These are phyloP conservation scores for Hymenochaete sp. DNA, from an alignment of 1,284 basidiomycete species.

Conservation along the genomic window DNA sequence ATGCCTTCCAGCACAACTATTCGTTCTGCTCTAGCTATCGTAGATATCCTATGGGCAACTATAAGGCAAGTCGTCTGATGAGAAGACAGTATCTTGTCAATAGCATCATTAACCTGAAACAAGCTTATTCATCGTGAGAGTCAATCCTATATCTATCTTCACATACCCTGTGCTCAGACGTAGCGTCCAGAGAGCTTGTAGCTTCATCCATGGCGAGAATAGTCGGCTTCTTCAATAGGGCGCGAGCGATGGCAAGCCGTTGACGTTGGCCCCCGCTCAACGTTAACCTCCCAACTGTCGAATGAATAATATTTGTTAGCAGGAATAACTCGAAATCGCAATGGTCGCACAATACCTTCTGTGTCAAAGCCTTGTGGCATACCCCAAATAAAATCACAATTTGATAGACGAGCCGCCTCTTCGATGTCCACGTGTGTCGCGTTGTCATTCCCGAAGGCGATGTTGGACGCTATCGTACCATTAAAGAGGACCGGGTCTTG, in stretches of 20 bases:
- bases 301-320: too few species aligned
- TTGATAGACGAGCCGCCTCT: constrained; percentile 80
- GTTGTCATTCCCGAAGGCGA: constrained; percentile 75
- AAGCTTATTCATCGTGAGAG: neutral
- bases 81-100: constrained; percentile 75
- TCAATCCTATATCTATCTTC: neutral
- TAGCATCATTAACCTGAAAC: constrained; percentile 76
- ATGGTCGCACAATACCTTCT: constrained; percentile 53
- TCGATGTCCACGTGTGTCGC: constrained; percentile 81
- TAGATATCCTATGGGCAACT: constrained; percentile 81
- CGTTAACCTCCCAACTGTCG: constrained; percentile 60
- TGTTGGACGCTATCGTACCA: constrained; percentile 89
- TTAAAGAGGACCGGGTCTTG: constrained; percentile 74
- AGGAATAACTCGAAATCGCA: too few species aligned
- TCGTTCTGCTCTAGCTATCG: constrained; percentile 76
- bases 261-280: constrained; percentile 72
- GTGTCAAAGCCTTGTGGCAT: constrained; percentile 84
- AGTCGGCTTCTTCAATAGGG: constrained; percentile 76
- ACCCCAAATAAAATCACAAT: constrained; percentile 92
- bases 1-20: constrained; percentile 81
- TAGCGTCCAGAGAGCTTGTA: constrained; percentile 79
- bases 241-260: constrained; percentile 70
- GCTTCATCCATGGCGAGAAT: constrained; percentile 80
- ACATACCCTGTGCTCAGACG: constrained; percentile 69
- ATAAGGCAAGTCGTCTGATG: constrained; percentile 81